Percentiles rank a stretch among this genome's conserved stretches.
These are phyloP conservation scores for Colletotrichum melonis DNA, from an alignment of 2,329 filamentous ascomycete genomes.

Conservation along the genomic window DNA sequence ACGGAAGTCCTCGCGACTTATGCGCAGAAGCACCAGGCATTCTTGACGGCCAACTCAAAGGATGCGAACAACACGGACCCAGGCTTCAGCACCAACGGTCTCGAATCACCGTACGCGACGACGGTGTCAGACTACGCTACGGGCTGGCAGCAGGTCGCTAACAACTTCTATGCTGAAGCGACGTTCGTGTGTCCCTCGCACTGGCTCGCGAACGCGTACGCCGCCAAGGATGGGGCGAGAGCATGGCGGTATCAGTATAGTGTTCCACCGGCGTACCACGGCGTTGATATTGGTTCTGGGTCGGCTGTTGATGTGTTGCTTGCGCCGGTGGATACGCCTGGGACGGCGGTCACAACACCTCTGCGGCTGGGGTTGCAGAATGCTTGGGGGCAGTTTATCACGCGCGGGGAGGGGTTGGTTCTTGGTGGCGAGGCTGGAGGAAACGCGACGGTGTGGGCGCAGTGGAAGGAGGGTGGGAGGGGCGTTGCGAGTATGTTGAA, in stretches of 20 bases:
- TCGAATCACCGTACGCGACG: slow-evolving; percentile 4
- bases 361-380: neutral
- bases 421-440: neutral
- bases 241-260: slow-evolving; percentile 29
- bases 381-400: slow-evolving; percentile 25
- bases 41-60: slow-evolving; percentile 4
- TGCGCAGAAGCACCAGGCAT: slow-evolving; percentile 7
- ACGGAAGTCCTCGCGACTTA: slow-evolving; percentile 2
- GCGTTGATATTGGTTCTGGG: slow-evolving; percentile 16
- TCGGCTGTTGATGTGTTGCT: slow-evolving; percentile 12
- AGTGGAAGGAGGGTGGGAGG: slow-evolving; percentile 3
- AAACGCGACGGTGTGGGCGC: neutral
- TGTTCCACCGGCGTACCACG: slow-evolving; percentile 19
- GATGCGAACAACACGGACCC: slow-evolving; percentile 28
- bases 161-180: slow-evolving; percentile 27
- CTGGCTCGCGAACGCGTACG: slow-evolving; percentile 27
- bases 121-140: slow-evolving; percentile 22
- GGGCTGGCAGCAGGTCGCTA: slow-evolving; percentile 29
- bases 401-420: neutral
- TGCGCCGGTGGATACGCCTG: neutral
- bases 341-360: neutral
- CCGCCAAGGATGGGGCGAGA: neutral
- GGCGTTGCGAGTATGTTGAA: slow-evolving; percentile 16
- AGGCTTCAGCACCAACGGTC: slow-evolving; percentile 12
- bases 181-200: slow-evolving; percentile 19